Evolutionary conservation across 1,139 yeast genomes (phyloP).

Genomic region (Taphrina deformans): DNA sequence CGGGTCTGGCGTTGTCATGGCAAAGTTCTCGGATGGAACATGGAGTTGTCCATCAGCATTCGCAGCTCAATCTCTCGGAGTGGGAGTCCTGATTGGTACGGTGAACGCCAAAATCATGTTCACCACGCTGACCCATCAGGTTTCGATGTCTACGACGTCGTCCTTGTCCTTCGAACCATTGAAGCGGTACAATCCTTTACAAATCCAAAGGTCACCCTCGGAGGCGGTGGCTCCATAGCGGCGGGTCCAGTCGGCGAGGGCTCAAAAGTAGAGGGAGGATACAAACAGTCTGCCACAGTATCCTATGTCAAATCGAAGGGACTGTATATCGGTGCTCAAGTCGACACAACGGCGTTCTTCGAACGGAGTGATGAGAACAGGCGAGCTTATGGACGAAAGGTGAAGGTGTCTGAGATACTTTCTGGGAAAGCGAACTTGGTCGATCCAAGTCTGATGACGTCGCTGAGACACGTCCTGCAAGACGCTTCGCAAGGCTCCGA

Average conservation of each 20-base stretch:
- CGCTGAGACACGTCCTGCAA: background rate
- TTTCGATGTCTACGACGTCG: constrained; percentile 27
- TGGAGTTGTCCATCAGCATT: constrained; percentile 29
- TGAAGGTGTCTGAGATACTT: constrained; percentile 15
- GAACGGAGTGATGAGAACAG: constrained; percentile 28
- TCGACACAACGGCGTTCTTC: constrained; percentile 24
- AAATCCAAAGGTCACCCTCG: constrained; percentile 15
- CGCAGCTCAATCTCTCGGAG: constrained; percentile 16
- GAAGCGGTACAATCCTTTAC: constrained; percentile 17
- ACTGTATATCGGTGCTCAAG: constrained; percentile 26
- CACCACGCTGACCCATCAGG: background rate
- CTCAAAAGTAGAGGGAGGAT: constrained; percentile 6
- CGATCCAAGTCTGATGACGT: background rate
- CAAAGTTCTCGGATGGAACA: constrained; percentile 6
- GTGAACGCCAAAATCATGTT: background rate
- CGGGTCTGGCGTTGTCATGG: constrained; percentile 28
- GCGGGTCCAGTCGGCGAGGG: constrained; percentile 32
- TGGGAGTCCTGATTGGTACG: constrained; percentile 24
- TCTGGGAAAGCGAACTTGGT: constrained; percentile 7
- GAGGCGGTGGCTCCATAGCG: constrained; percentile 22
- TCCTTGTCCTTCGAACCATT: constrained; percentile 10
- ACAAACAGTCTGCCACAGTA: constrained; percentile 8
- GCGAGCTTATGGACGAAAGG: constrained; percentile 13
- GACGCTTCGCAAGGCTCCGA: background rate
- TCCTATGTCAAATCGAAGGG: constrained; percentile 26